phyloP scores from a whole-genome alignment of 331 rosid species.

The Telfairia occidentalis region DNA sequence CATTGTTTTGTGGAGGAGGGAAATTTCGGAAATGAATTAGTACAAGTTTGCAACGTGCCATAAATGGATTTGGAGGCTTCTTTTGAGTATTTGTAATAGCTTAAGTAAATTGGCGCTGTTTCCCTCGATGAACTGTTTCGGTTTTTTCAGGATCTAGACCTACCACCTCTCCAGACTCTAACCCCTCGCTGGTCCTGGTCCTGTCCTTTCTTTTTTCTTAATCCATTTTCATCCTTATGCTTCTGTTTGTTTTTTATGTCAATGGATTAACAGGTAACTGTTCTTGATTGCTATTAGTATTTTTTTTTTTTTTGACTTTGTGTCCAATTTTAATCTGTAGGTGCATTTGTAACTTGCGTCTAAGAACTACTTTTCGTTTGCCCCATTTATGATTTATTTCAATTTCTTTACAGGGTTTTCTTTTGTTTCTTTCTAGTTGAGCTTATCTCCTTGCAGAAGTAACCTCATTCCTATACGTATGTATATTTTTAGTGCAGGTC shows the following conservation, averaged over 20 bases:
- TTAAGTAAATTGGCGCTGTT: neutral
- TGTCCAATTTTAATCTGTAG: neutral
- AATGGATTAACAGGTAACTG: neutral
- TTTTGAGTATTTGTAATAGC: neutral
- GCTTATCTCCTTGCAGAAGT: neutral
- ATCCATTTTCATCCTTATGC: neutral
- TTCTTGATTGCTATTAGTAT: neutral
- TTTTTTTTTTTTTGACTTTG: neutral
- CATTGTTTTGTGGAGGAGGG: neutral
- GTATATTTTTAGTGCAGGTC: constrained; percentile 46
- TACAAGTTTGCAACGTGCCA: neutral
- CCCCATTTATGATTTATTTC: neutral
- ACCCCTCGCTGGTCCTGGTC: neutral
- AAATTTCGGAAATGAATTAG: neutral
- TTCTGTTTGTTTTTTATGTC: neutral
- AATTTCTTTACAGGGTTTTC: neutral
- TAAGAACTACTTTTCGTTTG: neutral
- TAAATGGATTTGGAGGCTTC: neutral
- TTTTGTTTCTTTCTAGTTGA: neutral
- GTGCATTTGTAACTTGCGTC: constrained; percentile 1
- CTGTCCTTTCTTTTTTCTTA: neutral
- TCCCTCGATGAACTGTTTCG: neutral
- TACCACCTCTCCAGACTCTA: no score
- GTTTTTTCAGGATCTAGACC: neutral
- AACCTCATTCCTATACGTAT: constrained; percentile 4